These are phyloP conservation scores for Epithele typhae DNA, from an alignment of 768 basidiomycete species.

Conservation along the genomic window DNA sequence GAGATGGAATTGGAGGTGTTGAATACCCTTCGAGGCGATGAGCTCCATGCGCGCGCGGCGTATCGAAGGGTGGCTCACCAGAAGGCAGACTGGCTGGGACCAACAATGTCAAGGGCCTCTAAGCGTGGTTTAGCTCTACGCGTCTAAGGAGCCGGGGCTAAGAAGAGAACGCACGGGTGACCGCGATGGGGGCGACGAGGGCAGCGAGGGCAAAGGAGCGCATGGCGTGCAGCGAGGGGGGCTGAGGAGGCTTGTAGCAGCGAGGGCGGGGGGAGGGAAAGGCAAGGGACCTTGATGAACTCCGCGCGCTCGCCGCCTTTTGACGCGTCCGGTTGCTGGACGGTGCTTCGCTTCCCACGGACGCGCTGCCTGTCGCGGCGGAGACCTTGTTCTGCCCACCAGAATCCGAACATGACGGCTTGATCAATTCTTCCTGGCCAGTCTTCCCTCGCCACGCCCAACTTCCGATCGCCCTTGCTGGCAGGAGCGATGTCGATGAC, in stretches of 20 bases:
- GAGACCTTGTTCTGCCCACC: too few relatives aligned
- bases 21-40: slow-evolving; percentile 29
- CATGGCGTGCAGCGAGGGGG: slow-evolving; percentile 20
- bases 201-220: slow-evolving; percentile 21
- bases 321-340: slow-evolving; percentile 1
- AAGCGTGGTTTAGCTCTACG: neutral
- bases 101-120: slow-evolving; percentile 29
- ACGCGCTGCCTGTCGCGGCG: too few relatives aligned
- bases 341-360: slow-evolving; percentile 10
- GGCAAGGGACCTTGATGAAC: slow-evolving; percentile 12
- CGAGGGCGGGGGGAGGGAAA: slow-evolving; percentile 11
- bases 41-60: neutral
- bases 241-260: slow-evolving; percentile 12
- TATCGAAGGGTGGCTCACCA: slow-evolving; percentile 23
- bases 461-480: too few relatives aligned
- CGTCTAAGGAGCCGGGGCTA: too few relatives aligned
- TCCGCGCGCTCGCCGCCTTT: slow-evolving; percentile 4
- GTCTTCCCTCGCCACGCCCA: too few relatives aligned
- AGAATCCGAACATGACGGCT: too few relatives aligned
- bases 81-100: slow-evolving; percentile 25
- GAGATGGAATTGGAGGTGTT: slow-evolving; percentile 30
- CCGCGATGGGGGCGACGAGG: slow-evolving; percentile 25
- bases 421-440: too few relatives aligned
- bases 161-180: slow-evolving; percentile 19
- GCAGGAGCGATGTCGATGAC: too few relatives aligned